These are phyloP conservation scores for Pseudonitzschia multiseries DNA, from an alignment of 108 stramenopile species.

Conservation along the genomic window DNA sequence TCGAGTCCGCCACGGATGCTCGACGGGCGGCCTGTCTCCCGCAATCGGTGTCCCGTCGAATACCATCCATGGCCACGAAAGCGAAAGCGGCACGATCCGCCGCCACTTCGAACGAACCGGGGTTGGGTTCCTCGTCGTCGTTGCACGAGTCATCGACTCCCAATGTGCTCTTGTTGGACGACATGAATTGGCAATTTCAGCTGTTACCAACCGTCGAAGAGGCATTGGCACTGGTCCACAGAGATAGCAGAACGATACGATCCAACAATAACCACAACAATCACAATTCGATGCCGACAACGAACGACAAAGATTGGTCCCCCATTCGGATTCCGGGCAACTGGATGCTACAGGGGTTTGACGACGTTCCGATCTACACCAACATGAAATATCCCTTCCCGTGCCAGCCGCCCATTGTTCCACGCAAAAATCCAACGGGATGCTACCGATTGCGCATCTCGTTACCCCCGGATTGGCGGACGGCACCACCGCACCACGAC, in stretches of 20 bases:
- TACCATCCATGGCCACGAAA: background rate
- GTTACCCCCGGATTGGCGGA: constrained; percentile 46
- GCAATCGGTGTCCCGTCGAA: constrained; percentile 26
- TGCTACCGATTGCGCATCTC: constrained; percentile 61
- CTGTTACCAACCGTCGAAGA: constrained; percentile 36
- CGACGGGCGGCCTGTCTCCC: constrained; percentile 50
- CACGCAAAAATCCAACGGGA: constrained; percentile 79
- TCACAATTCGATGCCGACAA: background rate
- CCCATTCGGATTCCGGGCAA: constrained; percentile 43
- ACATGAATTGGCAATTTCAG: constrained; percentile 41
- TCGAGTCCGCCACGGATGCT: constrained; percentile 25
- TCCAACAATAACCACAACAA: background rate
- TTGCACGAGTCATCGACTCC: constrained; percentile 7
- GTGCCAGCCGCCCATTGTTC: constrained; percentile 48
- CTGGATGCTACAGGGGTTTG: constrained; percentile 51
- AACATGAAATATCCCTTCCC: constrained; percentile 62
- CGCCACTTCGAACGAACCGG: background rate
- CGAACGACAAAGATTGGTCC: constrained; percentile 22
- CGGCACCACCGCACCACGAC: background rate
- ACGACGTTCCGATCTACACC: constrained; percentile 55
- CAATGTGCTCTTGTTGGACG: constrained; percentile 28
- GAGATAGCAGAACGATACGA: background rate
- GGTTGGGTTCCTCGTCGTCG: background rate
- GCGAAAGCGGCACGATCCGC: constrained; percentile 13
- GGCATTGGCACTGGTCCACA: constrained; percentile 21